Evolutionary conservation across 257 asterid genomes (phyloP), one percentile per base, ranked within the genome.

Genomic region (Euphrasia confusa): DNA sequence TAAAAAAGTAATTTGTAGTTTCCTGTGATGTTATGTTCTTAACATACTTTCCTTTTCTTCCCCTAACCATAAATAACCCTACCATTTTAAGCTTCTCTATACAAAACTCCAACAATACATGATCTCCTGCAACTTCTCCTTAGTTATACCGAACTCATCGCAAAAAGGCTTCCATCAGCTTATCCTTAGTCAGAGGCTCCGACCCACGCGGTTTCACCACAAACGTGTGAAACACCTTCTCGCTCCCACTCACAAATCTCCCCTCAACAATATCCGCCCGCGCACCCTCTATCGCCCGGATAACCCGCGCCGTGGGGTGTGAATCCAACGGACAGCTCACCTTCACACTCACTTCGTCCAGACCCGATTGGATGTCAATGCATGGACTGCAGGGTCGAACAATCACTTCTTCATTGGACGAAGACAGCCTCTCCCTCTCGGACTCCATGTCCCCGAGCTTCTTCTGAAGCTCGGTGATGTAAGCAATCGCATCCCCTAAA

Each of bases 381-480:
- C 69, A 72, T 1, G 87, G 76, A 11, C 56, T 50, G 11, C 4
- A 18, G 28, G 56, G 3, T 10, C 56, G 26, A 8, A 2, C 24
- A 21, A 21, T 4, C 28, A 26, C 63, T 53, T 35, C 44, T 17
- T 64, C 87, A 2, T 70, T 59, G 39, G 60, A 75, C 0, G 80
- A 69, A 37, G 52, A 69, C 62, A 32, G 76, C 61, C 71, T 84
- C 90, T 74, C 95, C 77, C 63, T 77, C 57, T 83, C 88, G 3
- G 78, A 48, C 61, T 92, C 98, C 87, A 92, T 60, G 64, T 81
- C 88, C 71, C 75, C 77, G 13, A 88, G 77, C 77, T 86, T 89
- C 76, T 81, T 89, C 72, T 92, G 97, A 54, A 92, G 90, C 68
- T 92, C 97, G 2, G 95, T 86, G 59, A 92, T 88, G 87, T 92